Percentiles rank a stretch among this genome's conserved stretches.
These are phyloP conservation scores for Penicillium sp. DNA, from an alignment of 2,329 filamentous ascomycete species.

Conservation along the genomic window DNA sequence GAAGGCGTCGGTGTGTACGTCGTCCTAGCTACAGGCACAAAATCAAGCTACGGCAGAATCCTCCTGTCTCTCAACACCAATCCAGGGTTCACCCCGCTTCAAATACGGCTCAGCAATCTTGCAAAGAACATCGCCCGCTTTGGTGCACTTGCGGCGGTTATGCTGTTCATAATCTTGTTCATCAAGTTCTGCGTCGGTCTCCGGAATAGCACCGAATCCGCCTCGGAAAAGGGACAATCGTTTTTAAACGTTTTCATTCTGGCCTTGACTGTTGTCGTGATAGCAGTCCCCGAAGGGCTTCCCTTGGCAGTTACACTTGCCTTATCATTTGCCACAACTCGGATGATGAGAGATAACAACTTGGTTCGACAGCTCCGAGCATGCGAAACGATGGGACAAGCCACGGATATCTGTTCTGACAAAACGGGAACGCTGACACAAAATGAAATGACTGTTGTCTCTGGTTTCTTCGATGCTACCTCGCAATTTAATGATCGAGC, in stretches of 20 bases:
- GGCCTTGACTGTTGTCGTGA: slow-evolving; percentile 69
- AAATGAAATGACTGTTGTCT: slow-evolving; percentile 71
- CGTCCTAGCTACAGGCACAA: slow-evolving; percentile 66
- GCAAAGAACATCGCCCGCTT: slow-evolving; percentile 73
- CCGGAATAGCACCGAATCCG: slow-evolving; percentile 62
- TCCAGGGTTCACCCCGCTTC: slow-evolving; percentile 70
- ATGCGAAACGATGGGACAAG: slow-evolving; percentile 76
- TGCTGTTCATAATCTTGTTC: slow-evolving; percentile 79
- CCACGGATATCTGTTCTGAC: slow-evolving; percentile 73
- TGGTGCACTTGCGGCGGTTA: slow-evolving; percentile 60
- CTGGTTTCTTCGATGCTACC: slow-evolving; percentile 59
- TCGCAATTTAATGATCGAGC: slow-evolving; percentile 9
- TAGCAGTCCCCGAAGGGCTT: slow-evolving; percentile 71
- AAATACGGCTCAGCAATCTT: slow-evolving; percentile 69
- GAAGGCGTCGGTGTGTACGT: slow-evolving; percentile 72
- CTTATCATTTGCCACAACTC: slow-evolving; percentile 69
- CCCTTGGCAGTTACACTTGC: slow-evolving; percentile 72
- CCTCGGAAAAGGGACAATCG: slow-evolving; percentile 43
- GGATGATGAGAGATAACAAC: slow-evolving; percentile 73
- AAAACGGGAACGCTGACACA: slow-evolving; percentile 72
- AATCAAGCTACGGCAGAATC: slow-evolving; percentile 69
- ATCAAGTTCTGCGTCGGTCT: slow-evolving; percentile 76
- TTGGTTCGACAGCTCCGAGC: slow-evolving; percentile 70
- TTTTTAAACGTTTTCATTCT: slow-evolving; percentile 74
- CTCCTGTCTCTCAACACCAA: slow-evolving; percentile 69